Conservation (phyloP, 306 rosid species). For the Vigna mungo region DNA sequence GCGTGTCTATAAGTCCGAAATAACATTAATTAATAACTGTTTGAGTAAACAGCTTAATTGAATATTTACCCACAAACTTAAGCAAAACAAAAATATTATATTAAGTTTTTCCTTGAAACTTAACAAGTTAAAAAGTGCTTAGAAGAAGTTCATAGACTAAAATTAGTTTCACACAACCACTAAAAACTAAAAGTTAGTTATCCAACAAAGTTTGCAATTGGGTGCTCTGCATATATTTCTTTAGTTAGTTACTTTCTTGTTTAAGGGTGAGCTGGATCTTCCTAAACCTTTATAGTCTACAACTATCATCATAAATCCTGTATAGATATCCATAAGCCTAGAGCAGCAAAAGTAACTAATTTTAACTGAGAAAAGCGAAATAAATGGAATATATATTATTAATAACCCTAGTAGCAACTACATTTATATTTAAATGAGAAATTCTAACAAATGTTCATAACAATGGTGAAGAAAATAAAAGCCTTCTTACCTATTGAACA, state of each 20-base stretch:
- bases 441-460: neutral
- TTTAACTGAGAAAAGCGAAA: neutral
- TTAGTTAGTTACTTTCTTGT: neutral
- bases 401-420: neutral
- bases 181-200: neutral
- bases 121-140: neutral
- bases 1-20: constrained; percentile 66
- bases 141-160: neutral
- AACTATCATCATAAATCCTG: too few relatives aligned
- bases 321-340: neutral
- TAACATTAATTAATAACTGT: constrained; percentile 27
- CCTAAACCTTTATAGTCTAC: neutral
- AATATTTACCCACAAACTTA: too few relatives aligned
- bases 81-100: too few relatives aligned
- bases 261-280: constrained; percentile 19
- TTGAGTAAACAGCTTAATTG: neutral
- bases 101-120: neutral
- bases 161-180: neutral
- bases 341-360: neutral
- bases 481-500: constrained; percentile 39
- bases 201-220: neutral
- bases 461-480: too few relatives aligned
- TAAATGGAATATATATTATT: neutral
- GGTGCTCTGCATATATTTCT: neutral
- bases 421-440: neutral